Evolutionary conservation across 2,329 filamentous ascomycete species (phyloP).

Genomic region (Microcyclospora pomicola): DNA sequence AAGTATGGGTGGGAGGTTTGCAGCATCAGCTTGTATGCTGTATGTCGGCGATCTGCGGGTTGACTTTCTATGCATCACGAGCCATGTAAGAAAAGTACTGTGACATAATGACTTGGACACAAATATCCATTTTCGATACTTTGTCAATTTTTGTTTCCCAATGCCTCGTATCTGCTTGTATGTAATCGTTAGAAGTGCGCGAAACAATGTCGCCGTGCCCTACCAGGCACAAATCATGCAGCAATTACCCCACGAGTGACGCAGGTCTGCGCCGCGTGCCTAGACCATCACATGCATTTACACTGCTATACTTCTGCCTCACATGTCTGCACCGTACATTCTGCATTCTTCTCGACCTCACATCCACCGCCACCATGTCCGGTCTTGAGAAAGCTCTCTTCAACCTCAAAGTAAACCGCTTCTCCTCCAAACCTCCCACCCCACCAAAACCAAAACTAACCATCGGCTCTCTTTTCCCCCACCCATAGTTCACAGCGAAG

Average conservation of each 20-base stretch:
- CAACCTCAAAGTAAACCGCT: constrained; percentile 41
- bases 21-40: too few relatives aligned
- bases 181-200: too few relatives aligned
- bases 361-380: constrained; percentile 33
- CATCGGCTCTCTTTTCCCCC: too few relatives aligned
- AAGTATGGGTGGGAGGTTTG: too few relatives aligned
- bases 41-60: too few relatives aligned
- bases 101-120: too few relatives aligned
- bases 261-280: not conserved
- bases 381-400: constrained; percentile 49
- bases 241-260: not conserved
- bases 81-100: too few relatives aligned
- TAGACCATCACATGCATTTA: not conserved
- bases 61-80: too few relatives aligned
- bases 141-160: too few relatives aligned
- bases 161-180: too few relatives aligned
- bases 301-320: not conserved
- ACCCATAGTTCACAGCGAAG: constrained; percentile 44
- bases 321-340: not conserved
- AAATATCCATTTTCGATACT: too few relatives aligned
- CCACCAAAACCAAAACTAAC: too few relatives aligned
- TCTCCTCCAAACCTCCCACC: not conserved
- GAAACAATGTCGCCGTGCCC: not conserved
- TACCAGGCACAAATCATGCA: not conserved
- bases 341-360: not conserved